Evolutionary conservation across 495 filamentous ascomycete species (phyloP), one percentile per base, ranked within the genome.

Genomic region (Astrothelium macrocarpum): DNA sequence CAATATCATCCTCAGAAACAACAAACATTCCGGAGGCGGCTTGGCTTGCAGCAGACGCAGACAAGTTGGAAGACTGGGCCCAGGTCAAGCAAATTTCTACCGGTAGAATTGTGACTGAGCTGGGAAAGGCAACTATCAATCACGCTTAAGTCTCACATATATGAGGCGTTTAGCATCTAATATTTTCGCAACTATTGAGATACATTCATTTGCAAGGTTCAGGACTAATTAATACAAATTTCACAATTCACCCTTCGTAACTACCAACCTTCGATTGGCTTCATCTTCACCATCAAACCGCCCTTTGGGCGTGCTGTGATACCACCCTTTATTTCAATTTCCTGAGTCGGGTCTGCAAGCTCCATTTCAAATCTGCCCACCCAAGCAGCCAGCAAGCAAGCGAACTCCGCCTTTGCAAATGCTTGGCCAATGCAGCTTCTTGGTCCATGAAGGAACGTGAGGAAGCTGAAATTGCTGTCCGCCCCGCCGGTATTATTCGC

Each of bases 401-500:
- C 89, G 72, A 95, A 89, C 78, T 97, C 94, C 0, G 84, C 79
- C 74, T 85, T 88, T 0, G 91, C 88, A 75, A 98, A 98, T 1
- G 79, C 79, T 73, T 84, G 79, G 23, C 70, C 81, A 80, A 64
- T 76, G 74, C 68, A 79, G 70, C 25, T 77, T 76, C 76, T 82
- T 18, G 77, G 77, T 1, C 77, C 77, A 62, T 79, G 77, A 59
- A 79, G 63, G 67, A 79, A 79, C 2, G 77, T 79, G 61, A 76
- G 60, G 32, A 73, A 73, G 14, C 67, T 61, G 63, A 67, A 79
- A 59, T 77, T 78, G 11, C 64, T 71, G 10, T 71, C 68, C 20
- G 76, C 74, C 14, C 75, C 74, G 16, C 77, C 77, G 10, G 71
- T 73, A 43, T 75, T 77, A 32, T 75, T 70, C 34, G 61, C 61